phyloP scores from a whole-genome alignment of 305 asterid genomes.

The Fraxinus baroniana region DNA sequence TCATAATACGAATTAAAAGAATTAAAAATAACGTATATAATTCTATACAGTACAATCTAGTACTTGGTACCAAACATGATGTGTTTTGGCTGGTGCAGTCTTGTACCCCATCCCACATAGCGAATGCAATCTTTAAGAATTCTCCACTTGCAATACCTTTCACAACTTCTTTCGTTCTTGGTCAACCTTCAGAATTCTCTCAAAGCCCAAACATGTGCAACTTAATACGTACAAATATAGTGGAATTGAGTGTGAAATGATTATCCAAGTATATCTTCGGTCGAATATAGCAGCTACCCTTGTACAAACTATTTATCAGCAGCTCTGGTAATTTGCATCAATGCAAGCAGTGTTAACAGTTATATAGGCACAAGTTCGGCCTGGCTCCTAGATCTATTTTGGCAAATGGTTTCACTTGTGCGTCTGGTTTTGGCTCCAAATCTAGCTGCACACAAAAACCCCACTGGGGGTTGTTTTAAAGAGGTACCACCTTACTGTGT shows the following conservation, averaged over 20 bases:
- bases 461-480: background rate
- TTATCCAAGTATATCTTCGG: background rate
- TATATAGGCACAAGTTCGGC: background rate
- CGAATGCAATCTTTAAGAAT: background rate
- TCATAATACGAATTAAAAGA: background rate
- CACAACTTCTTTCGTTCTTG: background rate
- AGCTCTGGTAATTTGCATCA: background rate
- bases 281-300: background rate
- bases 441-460: background rate
- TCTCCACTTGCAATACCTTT: background rate
- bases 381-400: background rate
- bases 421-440: background rate
- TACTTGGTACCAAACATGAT: background rate
- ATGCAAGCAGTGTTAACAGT: background rate
- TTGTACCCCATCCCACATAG: background rate
- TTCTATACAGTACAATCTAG: background rate
- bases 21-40: background rate
- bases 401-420: background rate
- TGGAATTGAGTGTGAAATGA: background rate
- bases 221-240: background rate
- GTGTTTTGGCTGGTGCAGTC: background rate
- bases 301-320: background rate
- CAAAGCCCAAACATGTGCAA: background rate
- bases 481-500: background rate
- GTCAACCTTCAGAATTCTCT: background rate